Evolutionary conservation across 2,329 filamentous ascomycete genomes (phyloP), one percentile per base, ranked within the genome.

Genomic region (Penicillium oxalicum): DNA sequence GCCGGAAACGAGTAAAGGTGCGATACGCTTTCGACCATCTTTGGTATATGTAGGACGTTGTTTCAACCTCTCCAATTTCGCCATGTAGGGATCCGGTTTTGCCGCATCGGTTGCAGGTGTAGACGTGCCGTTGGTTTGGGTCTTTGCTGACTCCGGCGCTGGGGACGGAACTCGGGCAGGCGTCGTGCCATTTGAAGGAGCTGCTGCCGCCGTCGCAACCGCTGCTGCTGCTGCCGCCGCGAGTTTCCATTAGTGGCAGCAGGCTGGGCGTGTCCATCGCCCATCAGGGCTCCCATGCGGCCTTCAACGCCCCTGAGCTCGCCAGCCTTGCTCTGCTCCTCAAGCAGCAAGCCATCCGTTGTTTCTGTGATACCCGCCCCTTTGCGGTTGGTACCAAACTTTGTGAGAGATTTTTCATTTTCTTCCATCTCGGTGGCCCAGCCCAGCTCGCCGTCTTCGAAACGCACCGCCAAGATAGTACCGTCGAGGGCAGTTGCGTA

Each of bases 241-340:
- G 18, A 18, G 18, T 62, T 44, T 9, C 67, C 64, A 12, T 75
- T 76, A 55, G 88, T 67, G 65, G 73, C 26, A 7, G 70, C 66
- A 44, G 75, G 73, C 36, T 81, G 81, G 3, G 78, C 73, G 45
- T 77, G 77, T 13, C 80, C 79, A 63, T 95, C 91, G 5, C 91
- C 91, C 93, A 98, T 98, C 34, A 98, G 72, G n/a, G 91, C 91
- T 9, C 93, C 93, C 93, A 98, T 98, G 56, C 91, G 82, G 2
- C 90, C 93, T 70, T 98, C 88, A 0, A 91, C 91, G 4, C 87
- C 91, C 55, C 86, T 88, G 29, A 91, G 79, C 66, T 98, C 93
- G 24, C 87, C 91, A 38, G 86, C 90, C 65, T 94, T 96, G 71
- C 90, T 95, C 65, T 85, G 86, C 59, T 94, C 90, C 70, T 98